Evolutionary conservation across 139 green algal species (phyloP).

Genomic region (Zygnema cylindricum): DNA sequence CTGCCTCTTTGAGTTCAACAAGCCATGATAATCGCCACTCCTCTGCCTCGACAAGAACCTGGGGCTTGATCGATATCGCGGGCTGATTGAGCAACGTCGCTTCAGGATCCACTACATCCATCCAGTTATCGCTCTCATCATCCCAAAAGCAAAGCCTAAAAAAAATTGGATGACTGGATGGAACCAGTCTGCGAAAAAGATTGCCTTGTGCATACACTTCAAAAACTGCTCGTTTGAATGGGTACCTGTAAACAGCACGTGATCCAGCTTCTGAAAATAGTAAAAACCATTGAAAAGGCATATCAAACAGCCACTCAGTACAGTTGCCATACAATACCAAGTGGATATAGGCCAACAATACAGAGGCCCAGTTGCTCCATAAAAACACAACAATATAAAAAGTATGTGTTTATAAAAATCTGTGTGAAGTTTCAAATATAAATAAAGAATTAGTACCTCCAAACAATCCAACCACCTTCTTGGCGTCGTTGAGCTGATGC

Average conservation of each 20-base stretch:
- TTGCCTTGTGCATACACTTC: slow-evolving; percentile 12
- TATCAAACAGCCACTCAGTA: too few species aligned
- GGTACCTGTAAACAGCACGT: background rate
- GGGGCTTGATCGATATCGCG: background rate
- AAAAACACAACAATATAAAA: too few species aligned
- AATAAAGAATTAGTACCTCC: background rate
- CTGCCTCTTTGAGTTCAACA: background rate
- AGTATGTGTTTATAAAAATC: too few species aligned
- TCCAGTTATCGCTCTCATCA: background rate
- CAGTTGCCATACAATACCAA: too few species aligned
- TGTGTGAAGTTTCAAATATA: too few species aligned
- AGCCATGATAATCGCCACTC: slow-evolving; percentile 32
- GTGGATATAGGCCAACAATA: too few species aligned
- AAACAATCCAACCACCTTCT: background rate
- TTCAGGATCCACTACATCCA: background rate
- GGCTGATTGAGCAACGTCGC: background rate
- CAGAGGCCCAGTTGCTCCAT: too few species aligned
- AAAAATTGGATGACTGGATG: background rate
- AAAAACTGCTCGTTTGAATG: background rate
- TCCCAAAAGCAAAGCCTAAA: slow-evolving; percentile 8
- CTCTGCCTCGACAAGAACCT: slow-evolving; percentile 16
- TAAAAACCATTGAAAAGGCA: too few species aligned
- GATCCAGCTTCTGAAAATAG: too few species aligned
- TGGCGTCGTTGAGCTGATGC: background rate
- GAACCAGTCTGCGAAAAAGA: background rate